Conservation (phyloP, 2,329 filamentous ascomycete species). For the Capronia epimyces region DNA sequence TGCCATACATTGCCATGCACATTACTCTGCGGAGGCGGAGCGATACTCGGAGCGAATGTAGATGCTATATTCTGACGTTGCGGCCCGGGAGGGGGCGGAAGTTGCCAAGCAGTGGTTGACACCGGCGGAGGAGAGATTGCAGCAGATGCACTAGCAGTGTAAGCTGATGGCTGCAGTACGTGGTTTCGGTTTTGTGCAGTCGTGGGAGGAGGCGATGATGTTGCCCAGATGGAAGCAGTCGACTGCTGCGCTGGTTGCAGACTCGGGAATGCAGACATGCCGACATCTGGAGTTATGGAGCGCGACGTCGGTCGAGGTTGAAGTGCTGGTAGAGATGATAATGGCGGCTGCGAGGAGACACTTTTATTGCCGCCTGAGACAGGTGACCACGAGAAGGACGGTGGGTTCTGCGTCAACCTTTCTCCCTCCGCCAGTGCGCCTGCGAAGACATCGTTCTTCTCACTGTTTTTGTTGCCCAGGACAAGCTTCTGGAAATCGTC, state of each 20-base stretch:
- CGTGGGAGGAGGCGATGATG: conserved; percentile 13
- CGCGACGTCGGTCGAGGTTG: conserved; percentile 34
- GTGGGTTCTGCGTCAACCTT: conserved; percentile 30
- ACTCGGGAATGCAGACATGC: conserved; percentile 45
- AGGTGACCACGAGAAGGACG: conserved; percentile 44
- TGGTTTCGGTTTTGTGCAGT: conserved; percentile 14
- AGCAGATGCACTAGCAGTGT: conserved; percentile 8
- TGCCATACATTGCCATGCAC: conserved; percentile 19
- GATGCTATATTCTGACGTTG: conserved; percentile 5
- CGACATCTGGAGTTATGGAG: conserved; percentile 50
- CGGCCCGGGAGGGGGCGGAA: conserved; percentile 16
- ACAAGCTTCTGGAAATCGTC: conserved; percentile 86
- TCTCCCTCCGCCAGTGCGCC: conserved; percentile 30
- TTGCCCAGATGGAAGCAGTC: conserved; percentile 31
- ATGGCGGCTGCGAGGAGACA: conserved; percentile 18
- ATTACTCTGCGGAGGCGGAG: conserved; percentile 34
- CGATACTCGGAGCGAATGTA: conserved; percentile 18
- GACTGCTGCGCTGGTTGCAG: conserved; percentile 39
- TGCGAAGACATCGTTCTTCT: conserved; percentile 33
- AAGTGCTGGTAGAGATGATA: conserved; percentile 27
- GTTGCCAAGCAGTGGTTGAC: conserved; percentile 19
- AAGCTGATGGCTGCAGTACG: conserved; percentile 16
- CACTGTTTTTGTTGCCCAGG: conserved; percentile 60
- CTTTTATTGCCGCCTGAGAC: conserved; percentile 24
- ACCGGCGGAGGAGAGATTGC: conserved; percentile 15